Base-by-base conservation (phyloP, 2,329 filamentous ascomycete species). In the Fusarium palustre region DNA sequence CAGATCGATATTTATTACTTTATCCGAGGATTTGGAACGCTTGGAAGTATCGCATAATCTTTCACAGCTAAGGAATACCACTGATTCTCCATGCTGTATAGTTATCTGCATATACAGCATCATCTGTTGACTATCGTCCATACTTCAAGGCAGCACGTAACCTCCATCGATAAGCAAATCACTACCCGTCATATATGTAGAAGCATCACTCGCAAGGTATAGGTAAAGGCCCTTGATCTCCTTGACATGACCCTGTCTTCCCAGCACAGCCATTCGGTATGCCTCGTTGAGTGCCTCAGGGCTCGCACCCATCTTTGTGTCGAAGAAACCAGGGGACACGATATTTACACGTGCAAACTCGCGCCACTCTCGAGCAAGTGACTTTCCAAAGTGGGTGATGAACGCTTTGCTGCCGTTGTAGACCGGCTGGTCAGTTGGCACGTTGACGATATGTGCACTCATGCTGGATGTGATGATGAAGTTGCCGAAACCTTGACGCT, bases 211-310 rank as follows among this genome's bases (percentile, higher is more conserved):
- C n/a, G 82, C 82, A 31, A 86, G 77, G 72, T 86, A 86, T 38
- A 87, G 76, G 68, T 86, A 87, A 16, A 85, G 76, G 7, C 87
- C 88, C 83, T 90, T 90, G 68, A 90, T 80, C 80, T 90, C 88
- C 81, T 88, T 89, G 5, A 88, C 87, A 72, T 90, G 84, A 28
- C 86, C 88, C 66, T 89, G 84, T 64, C 88, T 84, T 38, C 87
- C 84, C 18, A 86, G 70, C 3, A 80, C 79, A 1, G 85, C 79
- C 85, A 87, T 86, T 1, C 82, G 73, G 45, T 82, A 79, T 2
- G 80, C 82, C 72, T 87, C 85, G 20, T 86, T 82, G 10, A 83
- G 65, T 3, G 79, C 79, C 4, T 59, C 43, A 0, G 80, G 79
- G 18, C 80, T 76, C 1, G 84, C 85, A 0, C 84, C 84, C 80